Percentiles rank a stretch among this genome's conserved stretches.
Evolutionary conservation across 192 early-diverging fungal species (phyloP).

Genomic region (Spizellomyces punctatus): DNA sequence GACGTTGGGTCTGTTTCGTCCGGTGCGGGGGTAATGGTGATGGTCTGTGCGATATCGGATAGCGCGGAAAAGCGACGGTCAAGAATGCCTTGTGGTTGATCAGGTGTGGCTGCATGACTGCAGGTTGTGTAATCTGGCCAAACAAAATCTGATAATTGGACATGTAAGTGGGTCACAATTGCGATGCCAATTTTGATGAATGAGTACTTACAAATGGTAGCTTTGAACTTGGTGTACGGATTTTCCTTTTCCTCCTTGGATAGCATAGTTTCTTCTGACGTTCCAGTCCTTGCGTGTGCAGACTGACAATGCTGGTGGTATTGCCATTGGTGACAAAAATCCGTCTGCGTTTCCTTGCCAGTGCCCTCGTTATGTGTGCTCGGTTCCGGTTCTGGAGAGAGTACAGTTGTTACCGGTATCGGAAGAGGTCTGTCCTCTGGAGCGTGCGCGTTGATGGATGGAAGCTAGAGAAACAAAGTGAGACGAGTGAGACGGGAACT

Average conservation of each 20-base stretch:
- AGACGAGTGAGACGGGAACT: too few species aligned
- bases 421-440: too few species aligned
- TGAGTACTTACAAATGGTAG: neutral
- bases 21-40: neutral
- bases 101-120: neutral
- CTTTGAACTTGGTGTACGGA: constrained; percentile 3
- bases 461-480: too few species aligned
- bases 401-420: too few species aligned
- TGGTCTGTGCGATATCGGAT: neutral
- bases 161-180: neutral
- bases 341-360: too few species aligned
- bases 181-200: neutral
- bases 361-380: too few species aligned
- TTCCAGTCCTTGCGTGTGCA: too few species aligned
- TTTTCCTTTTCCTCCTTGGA: constrained; percentile 2
- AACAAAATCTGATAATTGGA: neutral
- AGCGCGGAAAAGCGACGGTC: neutral
- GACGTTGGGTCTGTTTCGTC: neutral
- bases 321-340: too few species aligned
- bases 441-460: neutral
- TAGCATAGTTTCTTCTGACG: too few species aligned
- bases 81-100: neutral
- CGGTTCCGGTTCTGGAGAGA: too few species aligned
- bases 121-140: neutral
- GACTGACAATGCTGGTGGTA: too few species aligned